phyloP scores from a whole-genome alignment of 352 stramenopile genomes.

The Phytophthora foliorum region DNA sequence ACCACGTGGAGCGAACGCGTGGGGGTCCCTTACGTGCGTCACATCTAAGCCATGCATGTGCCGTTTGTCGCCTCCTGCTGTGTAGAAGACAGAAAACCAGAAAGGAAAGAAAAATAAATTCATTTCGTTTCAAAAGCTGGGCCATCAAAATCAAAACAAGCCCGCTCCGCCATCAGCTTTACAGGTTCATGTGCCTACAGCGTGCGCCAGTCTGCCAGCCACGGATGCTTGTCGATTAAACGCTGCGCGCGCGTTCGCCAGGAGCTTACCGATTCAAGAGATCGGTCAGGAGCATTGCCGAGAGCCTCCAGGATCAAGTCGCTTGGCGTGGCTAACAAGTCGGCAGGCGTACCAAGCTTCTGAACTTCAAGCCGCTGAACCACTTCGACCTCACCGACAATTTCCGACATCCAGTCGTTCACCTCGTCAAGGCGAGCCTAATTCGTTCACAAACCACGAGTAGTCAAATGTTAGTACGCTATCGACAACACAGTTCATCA shows the following conservation, averaged over 20 bases:
- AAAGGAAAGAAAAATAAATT: conserved; percentile 43
- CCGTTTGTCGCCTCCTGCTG: conserved; percentile 17
- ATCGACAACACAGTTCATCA: conserved; percentile 2
- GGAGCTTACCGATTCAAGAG: conserved; percentile 42
- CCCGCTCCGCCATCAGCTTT: not conserved
- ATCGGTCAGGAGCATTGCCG: conserved; percentile 27
- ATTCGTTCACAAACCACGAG: conserved; percentile 12
- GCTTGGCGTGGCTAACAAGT: conserved; percentile 73
- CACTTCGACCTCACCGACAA: conserved; percentile 59
- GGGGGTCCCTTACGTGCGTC: not conserved
- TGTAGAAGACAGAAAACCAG: conserved; percentile 37
- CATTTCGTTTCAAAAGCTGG: conserved; percentile 28
- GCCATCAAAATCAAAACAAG: not conserved
- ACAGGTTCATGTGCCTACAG: conserved; percentile 40
- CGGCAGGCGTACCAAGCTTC: conserved; percentile 85
- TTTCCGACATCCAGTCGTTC: conserved; percentile 82
- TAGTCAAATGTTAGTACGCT: not conserved
- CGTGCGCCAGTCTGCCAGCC: conserved; percentile 86
- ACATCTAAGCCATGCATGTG: conserved; percentile 21
- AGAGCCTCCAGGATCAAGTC: conserved; percentile 72
- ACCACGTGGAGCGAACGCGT: conserved; percentile 23
- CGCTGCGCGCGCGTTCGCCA: conserved; percentile 64
- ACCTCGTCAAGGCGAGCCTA: conserved; percentile 82
- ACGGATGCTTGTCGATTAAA: conserved; percentile 55
- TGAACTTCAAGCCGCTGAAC: conserved; percentile 70